Evolutionary conservation across 2,329 filamentous ascomycete species (phyloP), one percentile per base, ranked within the genome.

Genomic region (Apiospora marii): DNA sequence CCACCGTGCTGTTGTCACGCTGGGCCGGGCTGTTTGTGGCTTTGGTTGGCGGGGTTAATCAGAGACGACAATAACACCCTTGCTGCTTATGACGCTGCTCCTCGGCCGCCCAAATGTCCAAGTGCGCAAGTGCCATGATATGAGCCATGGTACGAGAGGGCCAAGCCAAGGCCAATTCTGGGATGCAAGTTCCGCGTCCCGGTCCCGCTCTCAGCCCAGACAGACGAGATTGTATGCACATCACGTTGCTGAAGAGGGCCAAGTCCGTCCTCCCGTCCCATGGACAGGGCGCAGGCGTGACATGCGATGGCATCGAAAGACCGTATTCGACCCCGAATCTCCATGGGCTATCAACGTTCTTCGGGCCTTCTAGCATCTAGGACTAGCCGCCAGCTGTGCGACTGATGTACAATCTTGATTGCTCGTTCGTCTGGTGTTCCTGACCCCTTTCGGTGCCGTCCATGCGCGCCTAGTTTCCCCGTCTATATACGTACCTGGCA

Each of bases 121-220:
- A 61, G 58, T 64, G 58, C 58, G 58, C 58, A 64, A 64, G 58
- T 64, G 58, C 58, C 58, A 64, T 64, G 58, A 64, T 41, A 41
- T 24, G 58, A 64, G 58, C 58, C 58, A 64, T 41, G 58, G 58
- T 19, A 64, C 58, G 58, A 64, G 34, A 58, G 58, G 46, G 46
- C 58, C 58, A 64, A 64, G 58, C 58, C 58, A n/a, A 37, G 58
- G 19, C 58, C 30, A 37, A 64, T 64, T 30, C 58, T n/a, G 34
- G 34, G 30, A 22, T n/a, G 49, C 4, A 3, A 24, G 49, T 51
- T 27, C 49, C 49, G 49, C 46, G 58, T 24, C 34, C 58, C 58
- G 58, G 58, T 41, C 58, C 58, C 58, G 58, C 30, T 24, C n/a
- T 22, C 58, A 41, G 19, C 19, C 58, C 58, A 64, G 34, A 22